Conservation (phyloP, 805 yeast species). For the Myxozyma mucilagina region DNA sequence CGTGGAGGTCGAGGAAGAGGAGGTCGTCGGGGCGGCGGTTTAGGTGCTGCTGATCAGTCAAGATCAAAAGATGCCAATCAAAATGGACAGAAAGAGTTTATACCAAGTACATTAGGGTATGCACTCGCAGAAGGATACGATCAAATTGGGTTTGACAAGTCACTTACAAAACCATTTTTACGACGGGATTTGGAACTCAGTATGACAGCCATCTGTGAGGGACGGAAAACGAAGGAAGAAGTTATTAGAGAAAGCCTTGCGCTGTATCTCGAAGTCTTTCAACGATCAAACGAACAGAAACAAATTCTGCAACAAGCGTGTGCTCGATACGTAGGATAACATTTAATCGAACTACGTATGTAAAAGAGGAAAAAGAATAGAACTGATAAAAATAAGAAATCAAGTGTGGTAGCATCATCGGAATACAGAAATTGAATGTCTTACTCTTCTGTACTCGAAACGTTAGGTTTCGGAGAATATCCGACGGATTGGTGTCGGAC, state of each 20-base stretch:
- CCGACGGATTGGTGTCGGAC: no score
- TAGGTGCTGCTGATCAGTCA: neutral
- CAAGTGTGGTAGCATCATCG: neutral
- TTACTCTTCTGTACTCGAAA: no score
- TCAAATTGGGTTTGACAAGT: slow-evolving; percentile 67
- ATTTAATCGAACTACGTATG: neutral
- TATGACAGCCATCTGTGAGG: slow-evolving; percentile 67
- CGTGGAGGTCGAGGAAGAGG: slow-evolving; percentile 18
- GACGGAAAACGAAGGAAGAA: slow-evolving; percentile 51
- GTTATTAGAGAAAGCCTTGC: slow-evolving; percentile 58
- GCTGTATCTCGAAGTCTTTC: slow-evolving; percentile 64
- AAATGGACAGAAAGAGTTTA: slow-evolving; percentile 43
- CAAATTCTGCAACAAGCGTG: slow-evolving; percentile 37
- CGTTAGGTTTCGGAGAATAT: no score
- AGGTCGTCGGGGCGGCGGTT: slow-evolving; percentile 8
- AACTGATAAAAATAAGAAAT: neutral
- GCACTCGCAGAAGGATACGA: slow-evolving; percentile 89
- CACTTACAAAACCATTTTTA: slow-evolving; percentile 85
- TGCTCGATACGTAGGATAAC: slow-evolving; percentile 1
- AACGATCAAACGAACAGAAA: slow-evolving; percentile 48
- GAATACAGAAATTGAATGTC: neutral
- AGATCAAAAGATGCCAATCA: neutral
- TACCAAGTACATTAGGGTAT: slow-evolving; percentile 83
- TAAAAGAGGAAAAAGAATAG: neutral
- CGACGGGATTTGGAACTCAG: slow-evolving; percentile 72